phyloP scores from a whole-genome alignment of 1,139 yeast genomes.

The Saccharomycopsis crataegensis region DNA sequence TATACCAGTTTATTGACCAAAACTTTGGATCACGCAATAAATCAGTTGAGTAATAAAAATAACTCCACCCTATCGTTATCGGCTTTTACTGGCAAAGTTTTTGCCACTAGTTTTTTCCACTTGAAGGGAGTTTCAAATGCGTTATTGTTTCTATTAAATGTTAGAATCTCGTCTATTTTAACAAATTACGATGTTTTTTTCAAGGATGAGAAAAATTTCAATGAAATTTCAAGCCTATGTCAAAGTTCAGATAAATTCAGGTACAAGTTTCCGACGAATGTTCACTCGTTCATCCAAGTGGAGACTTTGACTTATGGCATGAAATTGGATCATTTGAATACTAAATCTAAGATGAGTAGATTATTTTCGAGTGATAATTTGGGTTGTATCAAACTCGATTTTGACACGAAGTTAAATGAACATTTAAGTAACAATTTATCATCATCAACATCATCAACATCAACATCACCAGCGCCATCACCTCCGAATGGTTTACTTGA shows the following conservation, averaged over 20 bases:
- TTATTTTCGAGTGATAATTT: background rate
- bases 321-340: slow-evolving; percentile 2
- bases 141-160: slow-evolving; percentile 52
- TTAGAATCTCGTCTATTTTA: slow-evolving; percentile 35
- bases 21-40: slow-evolving; percentile 52
- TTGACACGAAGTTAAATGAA: background rate
- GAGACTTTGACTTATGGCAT: slow-evolving; percentile 15
- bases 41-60: slow-evolving; percentile 45
- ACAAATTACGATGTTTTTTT: slow-evolving; percentile 18
- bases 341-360: background rate
- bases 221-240: slow-evolving; percentile 1
- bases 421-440: background rate
- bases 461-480: no score
- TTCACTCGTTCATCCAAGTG: slow-evolving; percentile 5
- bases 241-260: slow-evolving; percentile 1
- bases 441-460: no score
- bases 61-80: slow-evolving; percentile 47
- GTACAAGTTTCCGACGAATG: slow-evolving; percentile 8
- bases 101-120: slow-evolving; percentile 59
- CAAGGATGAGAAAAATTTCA: slow-evolving; percentile 20
- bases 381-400: background rate
- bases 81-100: slow-evolving; percentile 75
- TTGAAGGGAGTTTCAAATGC: slow-evolving; percentile 58
- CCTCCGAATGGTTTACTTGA: no score
- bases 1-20: slow-evolving; percentile 29